Evolutionary conservation across 495 filamentous ascomycete genomes (phyloP).

Genomic region (Pseudevernia furfuracea): DNA sequence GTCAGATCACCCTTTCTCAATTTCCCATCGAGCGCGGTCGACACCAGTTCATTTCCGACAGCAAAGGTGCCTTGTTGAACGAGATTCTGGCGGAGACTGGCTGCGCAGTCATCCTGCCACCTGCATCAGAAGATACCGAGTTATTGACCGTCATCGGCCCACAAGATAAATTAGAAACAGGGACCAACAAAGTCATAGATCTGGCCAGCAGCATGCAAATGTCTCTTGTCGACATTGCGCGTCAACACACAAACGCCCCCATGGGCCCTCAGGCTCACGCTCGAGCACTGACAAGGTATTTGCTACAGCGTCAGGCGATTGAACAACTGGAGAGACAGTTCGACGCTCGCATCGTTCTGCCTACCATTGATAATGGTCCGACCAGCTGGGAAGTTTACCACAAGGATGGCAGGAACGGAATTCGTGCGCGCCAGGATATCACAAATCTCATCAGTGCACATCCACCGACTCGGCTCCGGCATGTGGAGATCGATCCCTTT

Average conservation of each 20-base stretch:
- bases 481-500: slow-evolving; percentile 72
- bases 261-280: slow-evolving; percentile 67
- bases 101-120: slow-evolving; percentile 75
- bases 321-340: slow-evolving; percentile 68
- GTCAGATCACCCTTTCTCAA: slow-evolving; percentile 61
- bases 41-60: slow-evolving; percentile 87
- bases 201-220: slow-evolving; percentile 75
- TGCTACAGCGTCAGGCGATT: slow-evolving; percentile 67
- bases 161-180: slow-evolving; percentile 58
- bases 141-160: slow-evolving; percentile 78
- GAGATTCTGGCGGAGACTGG: slow-evolving; percentile 86
- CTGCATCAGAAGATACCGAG: slow-evolving; percentile 62
- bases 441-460: slow-evolving; percentile 70
- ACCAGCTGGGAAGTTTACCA: slow-evolving; percentile 78
- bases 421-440: slow-evolving; percentile 74
- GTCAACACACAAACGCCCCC: slow-evolving; percentile 65
- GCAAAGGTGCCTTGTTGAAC: slow-evolving; percentile 65
- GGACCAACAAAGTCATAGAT: slow-evolving; percentile 70
- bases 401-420: slow-evolving; percentile 71
- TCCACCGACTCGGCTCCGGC: slow-evolving; percentile 65
- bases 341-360: slow-evolving; percentile 72
- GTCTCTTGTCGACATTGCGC: slow-evolving; percentile 61
- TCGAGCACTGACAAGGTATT: slow-evolving; percentile 74
- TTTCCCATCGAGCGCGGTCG: slow-evolving; percentile 66
- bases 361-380: slow-evolving; percentile 53